Conservation (phyloP, 495 filamentous ascomycete genomes). For the Pseudevernia furfuracea region DNA sequence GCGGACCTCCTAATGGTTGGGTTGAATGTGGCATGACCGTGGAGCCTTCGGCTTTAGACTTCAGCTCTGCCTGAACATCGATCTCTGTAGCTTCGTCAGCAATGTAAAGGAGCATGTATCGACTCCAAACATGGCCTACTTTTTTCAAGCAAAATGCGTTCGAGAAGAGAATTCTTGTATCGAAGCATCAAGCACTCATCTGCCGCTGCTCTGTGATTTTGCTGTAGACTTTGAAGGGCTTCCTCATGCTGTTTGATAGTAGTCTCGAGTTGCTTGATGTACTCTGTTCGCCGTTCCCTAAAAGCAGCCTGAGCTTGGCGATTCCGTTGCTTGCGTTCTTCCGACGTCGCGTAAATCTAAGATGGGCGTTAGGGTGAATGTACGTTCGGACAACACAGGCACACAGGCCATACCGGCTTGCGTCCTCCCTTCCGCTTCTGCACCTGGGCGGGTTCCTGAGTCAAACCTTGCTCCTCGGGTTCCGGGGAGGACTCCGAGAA, state of each 20-base stretch:
- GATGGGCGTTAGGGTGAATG: conserved; percentile 6
- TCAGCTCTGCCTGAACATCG: conserved; percentile 92
- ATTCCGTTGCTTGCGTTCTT: conserved; percentile 96
- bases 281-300: conserved; percentile 91
- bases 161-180: conserved; percentile 95
- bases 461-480: conserved; percentile 48
- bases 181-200: conserved; percentile 97
- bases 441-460: conserved; percentile 50
- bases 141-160: conserved; percentile 92
- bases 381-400: not conserved
- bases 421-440: conserved; percentile 95
- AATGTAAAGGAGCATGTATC: conserved; percentile 14
- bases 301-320: conserved; percentile 96
- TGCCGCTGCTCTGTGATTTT: conserved; percentile 87
- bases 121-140: conserved; percentile 42
- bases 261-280: conserved; percentile 97
- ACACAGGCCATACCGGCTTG: conserved; percentile 71
- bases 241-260: conserved; percentile 98
- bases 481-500: conserved; percentile 51
- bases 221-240: conserved; percentile 79
- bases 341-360: conserved; percentile 95
- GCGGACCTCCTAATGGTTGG: conserved; percentile 48
- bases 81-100: conserved; percentile 54
- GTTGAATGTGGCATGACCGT: conserved; percentile 55
- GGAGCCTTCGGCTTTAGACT: conserved; percentile 74